Percentiles rank a stretch among this genome's conserved stretches.
phyloP scores from a whole-genome alignment of 2,329 filamentous ascomycete species.

The Apiospora phragmitis region DNA sequence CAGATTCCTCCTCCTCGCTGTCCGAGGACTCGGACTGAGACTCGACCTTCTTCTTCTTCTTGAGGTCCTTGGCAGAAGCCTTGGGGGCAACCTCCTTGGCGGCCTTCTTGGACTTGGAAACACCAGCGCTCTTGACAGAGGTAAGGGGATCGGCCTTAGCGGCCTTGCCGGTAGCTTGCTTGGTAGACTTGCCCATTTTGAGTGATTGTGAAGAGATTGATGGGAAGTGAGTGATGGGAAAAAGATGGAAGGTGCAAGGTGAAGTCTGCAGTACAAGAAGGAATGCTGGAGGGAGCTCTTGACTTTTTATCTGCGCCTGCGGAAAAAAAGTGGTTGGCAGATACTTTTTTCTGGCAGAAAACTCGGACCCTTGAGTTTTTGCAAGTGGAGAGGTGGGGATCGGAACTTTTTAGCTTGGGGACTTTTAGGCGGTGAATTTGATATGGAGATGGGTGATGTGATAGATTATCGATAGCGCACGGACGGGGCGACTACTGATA shows the following conservation, averaged over 20 bases:
- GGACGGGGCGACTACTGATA: not conserved
- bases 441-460: constrained; percentile 9
- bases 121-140: constrained; percentile 64
- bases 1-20: constrained; percentile 28
- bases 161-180: constrained; percentile 58
- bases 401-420: not conserved
- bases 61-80: constrained; percentile 39
- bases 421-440: constrained; percentile 16
- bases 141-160: constrained; percentile 45
- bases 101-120: constrained; percentile 69
- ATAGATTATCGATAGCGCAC: not conserved
- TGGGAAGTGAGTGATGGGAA: not conserved
- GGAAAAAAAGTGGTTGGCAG: constrained; percentile 18
- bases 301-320: constrained; percentile 8
- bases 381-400: not conserved
- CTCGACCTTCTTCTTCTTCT: constrained; percentile 40
- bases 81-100: constrained; percentile 61
- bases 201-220: constrained; percentile 22
- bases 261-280: constrained; percentile 11
- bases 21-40: constrained; percentile 37
- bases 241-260: constrained; percentile 19
- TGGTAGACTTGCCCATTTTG: constrained; percentile 64
- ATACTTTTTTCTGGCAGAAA: constrained; percentile 9
- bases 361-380: constrained; percentile 9
- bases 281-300: constrained; percentile 11